Conservation (phyloP, 1,284 basidiomycete genomes). For the Hymenochaete sp. region DNA sequence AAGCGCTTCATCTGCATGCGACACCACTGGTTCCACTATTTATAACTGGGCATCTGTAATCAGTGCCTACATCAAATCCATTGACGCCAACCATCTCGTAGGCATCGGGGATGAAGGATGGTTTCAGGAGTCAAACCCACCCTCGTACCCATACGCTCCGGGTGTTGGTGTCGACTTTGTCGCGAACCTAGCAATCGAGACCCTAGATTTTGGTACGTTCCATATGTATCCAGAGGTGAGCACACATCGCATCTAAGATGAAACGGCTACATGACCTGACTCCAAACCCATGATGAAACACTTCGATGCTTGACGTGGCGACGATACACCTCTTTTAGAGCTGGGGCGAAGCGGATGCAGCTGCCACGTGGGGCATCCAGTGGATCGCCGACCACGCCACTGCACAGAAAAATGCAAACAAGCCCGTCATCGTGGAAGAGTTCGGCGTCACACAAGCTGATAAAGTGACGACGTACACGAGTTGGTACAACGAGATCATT, state of each 20-base stretch:
- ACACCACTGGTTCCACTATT: constrained; percentile 21
- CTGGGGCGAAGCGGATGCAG: constrained; percentile 22
- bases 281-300: neutral
- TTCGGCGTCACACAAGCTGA: constrained; percentile 42
- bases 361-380: constrained; percentile 22
- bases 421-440: constrained; percentile 49
- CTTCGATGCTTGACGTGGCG: neutral
- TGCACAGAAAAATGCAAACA: constrained; percentile 40
- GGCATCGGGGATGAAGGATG: constrained; percentile 34
- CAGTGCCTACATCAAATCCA: constrained; percentile 24
- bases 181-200: constrained; percentile 22
- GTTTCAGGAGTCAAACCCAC: constrained; percentile 21
- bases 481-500: constrained; percentile 43
- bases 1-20: constrained; percentile 18
- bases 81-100: constrained; percentile 27
- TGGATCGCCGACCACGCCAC: constrained; percentile 54
- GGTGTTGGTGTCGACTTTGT: constrained; percentile 23
- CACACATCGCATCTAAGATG: neutral
- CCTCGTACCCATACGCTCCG: constrained; percentile 19
- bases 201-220: constrained; percentile 25
- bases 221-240: constrained; percentile 23
- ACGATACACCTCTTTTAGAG: constrained; percentile 9
- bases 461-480: constrained; percentile 38
- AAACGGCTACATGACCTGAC: too few species aligned
- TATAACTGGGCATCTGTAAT: constrained; percentile 22